Evolutionary conservation across 495 filamentous ascomycete genomes (phyloP).

Genomic region (Aspergillus kassunensis): DNA sequence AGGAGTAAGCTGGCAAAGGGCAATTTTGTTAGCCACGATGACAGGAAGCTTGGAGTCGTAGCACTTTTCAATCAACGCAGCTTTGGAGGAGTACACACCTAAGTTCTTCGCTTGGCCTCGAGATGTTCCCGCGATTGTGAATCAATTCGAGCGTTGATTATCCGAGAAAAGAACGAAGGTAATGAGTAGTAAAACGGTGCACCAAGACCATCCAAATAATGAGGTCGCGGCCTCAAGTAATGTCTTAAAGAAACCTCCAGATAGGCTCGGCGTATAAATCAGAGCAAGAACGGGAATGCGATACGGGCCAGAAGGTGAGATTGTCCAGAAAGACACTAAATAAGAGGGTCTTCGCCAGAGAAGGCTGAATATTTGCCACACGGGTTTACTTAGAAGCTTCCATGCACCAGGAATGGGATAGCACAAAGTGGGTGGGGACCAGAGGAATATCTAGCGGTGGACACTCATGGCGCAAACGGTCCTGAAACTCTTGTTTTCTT

Average conservation of each 20-base stretch:
- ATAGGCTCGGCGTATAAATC: background rate
- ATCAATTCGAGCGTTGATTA: background rate
- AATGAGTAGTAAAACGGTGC: background rate
- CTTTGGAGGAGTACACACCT: background rate
- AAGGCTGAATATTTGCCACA: constrained; percentile 12
- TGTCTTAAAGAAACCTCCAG: background rate
- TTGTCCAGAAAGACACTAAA: background rate
- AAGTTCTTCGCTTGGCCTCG: background rate
- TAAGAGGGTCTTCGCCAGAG: constrained; percentile 4
- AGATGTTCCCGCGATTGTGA: background rate
- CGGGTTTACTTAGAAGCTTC: constrained; percentile 14
- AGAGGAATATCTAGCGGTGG: constrained; percentile 24
- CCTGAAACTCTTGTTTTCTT: constrained; percentile 20
- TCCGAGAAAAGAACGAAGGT: background rate
- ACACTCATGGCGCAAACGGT: constrained; percentile 31
- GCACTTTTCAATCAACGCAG: too few relatives aligned
- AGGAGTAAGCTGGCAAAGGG: too few relatives aligned
- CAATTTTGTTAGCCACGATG: background rate
- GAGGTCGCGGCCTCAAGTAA: background rate
- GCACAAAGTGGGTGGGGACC: constrained; percentile 13
- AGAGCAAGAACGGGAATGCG: background rate
- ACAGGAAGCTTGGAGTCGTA: background rate
- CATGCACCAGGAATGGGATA: constrained; percentile 13
- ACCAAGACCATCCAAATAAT: too few relatives aligned
- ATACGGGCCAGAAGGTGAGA: background rate